These are phyloP conservation scores for Entomortierella lignicola DNA, from an alignment of 192 early-diverging fungal species.

Conservation along the genomic window DNA sequence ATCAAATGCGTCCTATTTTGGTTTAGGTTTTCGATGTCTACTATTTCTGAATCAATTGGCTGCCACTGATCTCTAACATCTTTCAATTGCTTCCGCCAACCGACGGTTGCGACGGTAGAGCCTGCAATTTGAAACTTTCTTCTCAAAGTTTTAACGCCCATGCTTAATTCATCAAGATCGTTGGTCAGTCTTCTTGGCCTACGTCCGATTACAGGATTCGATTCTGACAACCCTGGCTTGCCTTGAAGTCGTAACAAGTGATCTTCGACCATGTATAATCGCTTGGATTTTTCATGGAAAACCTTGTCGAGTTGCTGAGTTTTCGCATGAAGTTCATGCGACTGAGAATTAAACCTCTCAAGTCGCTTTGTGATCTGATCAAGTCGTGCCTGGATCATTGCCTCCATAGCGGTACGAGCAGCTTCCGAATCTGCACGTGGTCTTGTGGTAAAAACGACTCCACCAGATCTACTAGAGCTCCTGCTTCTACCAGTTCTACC, in stretches of 20 bases:
- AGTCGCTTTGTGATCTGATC: slow-evolving; percentile 27
- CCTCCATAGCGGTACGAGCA: slow-evolving; percentile 27
- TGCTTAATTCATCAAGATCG: slow-evolving; percentile 38
- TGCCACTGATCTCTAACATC: neutral
- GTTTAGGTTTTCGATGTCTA: no score
- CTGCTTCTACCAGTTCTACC: slow-evolving; percentile 15
- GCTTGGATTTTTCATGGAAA: slow-evolving; percentile 28
- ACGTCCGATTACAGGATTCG: slow-evolving; percentile 4
- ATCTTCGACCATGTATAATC: slow-evolving; percentile 42
- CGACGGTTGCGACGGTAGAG: slow-evolving; percentile 16
- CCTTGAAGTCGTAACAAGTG: slow-evolving; percentile 39
- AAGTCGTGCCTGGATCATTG: slow-evolving; percentile 25
- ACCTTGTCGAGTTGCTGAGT: slow-evolving; percentile 13
- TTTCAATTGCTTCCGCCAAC: slow-evolving; percentile 31
- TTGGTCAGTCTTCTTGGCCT: slow-evolving; percentile 23
- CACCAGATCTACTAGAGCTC: slow-evolving; percentile 18
- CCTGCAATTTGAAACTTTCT: slow-evolving; percentile 48
- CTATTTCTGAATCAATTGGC: neutral
- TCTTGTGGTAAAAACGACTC: slow-evolving; percentile 19
- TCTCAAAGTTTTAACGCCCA: slow-evolving; percentile 46
- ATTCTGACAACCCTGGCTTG: slow-evolving; percentile 40
- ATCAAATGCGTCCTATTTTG: neutral
- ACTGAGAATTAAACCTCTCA: slow-evolving; percentile 18
- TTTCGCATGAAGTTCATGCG: slow-evolving; percentile 16
- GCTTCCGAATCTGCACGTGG: slow-evolving; percentile 40